Base-by-base conservation (phyloP, 2,329 filamentous ascomycete genomes). In the Aspergillus puulaauensis region DNA sequence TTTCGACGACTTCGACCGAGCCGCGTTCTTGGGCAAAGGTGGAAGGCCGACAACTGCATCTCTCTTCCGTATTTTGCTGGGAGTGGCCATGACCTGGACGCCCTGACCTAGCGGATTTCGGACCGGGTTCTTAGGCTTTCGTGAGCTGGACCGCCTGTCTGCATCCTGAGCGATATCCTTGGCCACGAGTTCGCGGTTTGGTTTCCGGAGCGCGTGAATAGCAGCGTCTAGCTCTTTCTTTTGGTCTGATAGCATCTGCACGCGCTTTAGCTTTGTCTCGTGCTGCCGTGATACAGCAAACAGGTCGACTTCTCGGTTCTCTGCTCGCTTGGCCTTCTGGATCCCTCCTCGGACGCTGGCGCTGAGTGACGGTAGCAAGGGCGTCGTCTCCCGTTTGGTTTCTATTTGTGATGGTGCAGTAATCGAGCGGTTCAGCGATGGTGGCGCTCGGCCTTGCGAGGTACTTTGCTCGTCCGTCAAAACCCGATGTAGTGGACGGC, bases 11-110 rank as follows among this genome's bases (percentile, higher is more conserved):
- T 70, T 72, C 5, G 68, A 64, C 17, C 67, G 68, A 14, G 64
- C 59, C 6, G 70, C 53, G 43, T 59, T 67, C 40, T 61, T 66
- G 44, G 70, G 66, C 14, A 72, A 44, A 33, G 69, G 63, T 1
- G 69, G 68, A 41, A 74, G 53, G 6, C 67, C 68, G 8, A 60
- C 56, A 15, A 61, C 58, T 3, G 62, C 59, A 46, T 76, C 69
- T 55, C 65, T 73, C 64, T 69, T 73, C 31, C 74, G 70, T 49
- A 69, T 68, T 8, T 70, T 70, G 53, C 71, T 76, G 4, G 79
- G 79, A 4, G 79, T 82, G 17, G 78, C 79, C 66, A 78, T 79
- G 54, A 81, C 79, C 64, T 81, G 79, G 21, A 81, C 75, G 7
- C 75, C 73, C 61, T 78, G 73, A 11, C 72, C 74, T 9, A 72